Evolutionary conservation across 2,329 filamentous ascomycete species (phyloP), one percentile per base, ranked within the genome.

Genomic region (Parascedosporium putredinis): DNA sequence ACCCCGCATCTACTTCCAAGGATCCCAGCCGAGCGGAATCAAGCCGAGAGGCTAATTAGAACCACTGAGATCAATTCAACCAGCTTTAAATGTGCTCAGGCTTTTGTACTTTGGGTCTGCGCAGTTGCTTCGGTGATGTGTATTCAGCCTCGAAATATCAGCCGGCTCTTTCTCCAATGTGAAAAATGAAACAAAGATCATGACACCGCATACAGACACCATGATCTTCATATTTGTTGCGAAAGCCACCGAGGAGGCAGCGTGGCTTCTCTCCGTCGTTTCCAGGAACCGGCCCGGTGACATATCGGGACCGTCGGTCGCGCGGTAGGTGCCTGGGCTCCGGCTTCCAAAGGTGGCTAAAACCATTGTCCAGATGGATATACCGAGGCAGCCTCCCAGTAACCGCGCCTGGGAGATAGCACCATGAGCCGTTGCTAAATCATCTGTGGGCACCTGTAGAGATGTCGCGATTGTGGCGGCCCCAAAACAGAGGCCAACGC

Each of bases 391-490:
- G 2, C 79, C 79, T 1, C 79, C 79, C 2, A 83, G 63, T 0
- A 82, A 74, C 12, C 79, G 71, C 2, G 75, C 71, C 60, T 83
- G 79, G 1, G 79, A 75, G 8, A 81, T 68, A 4, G 77, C 72
- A 0, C 78, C 79, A 55, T 82, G 77, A 0, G 76, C 77, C 2
- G 77, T 74, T 1, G 79, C 78, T 46, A 78, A 65, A 49, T 78
- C 72, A 16, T 69, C 63, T 0, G 74, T 69, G 3, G 67, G 64
- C 44, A 79, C 69, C 44, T 54, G 45, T 12, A 79, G 67, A 43
- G 73, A 74, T 2, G 75, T 76, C 56, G 80, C 73, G 51, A 82
- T 77, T 0, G 77, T 79, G 6, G 73, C 73, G 2, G 73, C 70
- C 0, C 74, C 75, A 53, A 80, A 75, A 8, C 72, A 75, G 14